phyloP scores from a whole-genome alignment of 805 yeast genomes.

The Candida taoyuanica region DNA sequence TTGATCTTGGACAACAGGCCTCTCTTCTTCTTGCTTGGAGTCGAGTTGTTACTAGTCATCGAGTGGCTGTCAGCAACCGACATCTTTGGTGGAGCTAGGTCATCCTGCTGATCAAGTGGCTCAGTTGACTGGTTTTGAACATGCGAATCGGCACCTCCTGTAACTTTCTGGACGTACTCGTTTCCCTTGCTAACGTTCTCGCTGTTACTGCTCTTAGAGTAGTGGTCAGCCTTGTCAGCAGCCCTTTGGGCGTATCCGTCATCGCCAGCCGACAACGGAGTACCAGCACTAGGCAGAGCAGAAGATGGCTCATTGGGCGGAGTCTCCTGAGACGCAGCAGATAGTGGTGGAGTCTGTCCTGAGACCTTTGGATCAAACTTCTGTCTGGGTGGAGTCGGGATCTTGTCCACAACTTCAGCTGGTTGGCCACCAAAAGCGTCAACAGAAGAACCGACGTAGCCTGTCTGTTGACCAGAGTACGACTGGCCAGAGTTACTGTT shows the following conservation, averaged over 20 bases:
- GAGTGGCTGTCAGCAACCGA: slow-evolving; percentile 2
- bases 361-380: slow-evolving; percentile 12
- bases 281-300: slow-evolving; percentile 1
- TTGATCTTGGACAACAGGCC: slow-evolving; percentile 20
- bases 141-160: slow-evolving; percentile 14
- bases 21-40: slow-evolving; percentile 19
- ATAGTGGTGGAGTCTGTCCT: slow-evolving; percentile 1
- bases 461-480: slow-evolving; percentile 9
- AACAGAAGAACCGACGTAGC: slow-evolving; percentile 9
- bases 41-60: slow-evolving; percentile 6
- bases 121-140: slow-evolving; percentile 3
- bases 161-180: slow-evolving; percentile 12
- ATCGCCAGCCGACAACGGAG: neutral
- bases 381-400: slow-evolving; percentile 1
- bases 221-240: slow-evolving; percentile 17
- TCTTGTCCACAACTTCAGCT: neutral
- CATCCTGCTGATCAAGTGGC: slow-evolving; percentile 4
- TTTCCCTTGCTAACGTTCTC: slow-evolving; percentile 13
- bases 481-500: neutral
- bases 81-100: slow-evolving; percentile 11
- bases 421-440: slow-evolving; percentile 11
- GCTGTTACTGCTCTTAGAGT: slow-evolving; percentile 13
- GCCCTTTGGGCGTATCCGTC: slow-evolving; percentile 15
- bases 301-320: too few species aligned
- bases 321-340: too few species aligned